Base-by-base conservation (phyloP, 1,284 basidiomycete genomes). In the Cryptococcus depauperatus region DNA sequence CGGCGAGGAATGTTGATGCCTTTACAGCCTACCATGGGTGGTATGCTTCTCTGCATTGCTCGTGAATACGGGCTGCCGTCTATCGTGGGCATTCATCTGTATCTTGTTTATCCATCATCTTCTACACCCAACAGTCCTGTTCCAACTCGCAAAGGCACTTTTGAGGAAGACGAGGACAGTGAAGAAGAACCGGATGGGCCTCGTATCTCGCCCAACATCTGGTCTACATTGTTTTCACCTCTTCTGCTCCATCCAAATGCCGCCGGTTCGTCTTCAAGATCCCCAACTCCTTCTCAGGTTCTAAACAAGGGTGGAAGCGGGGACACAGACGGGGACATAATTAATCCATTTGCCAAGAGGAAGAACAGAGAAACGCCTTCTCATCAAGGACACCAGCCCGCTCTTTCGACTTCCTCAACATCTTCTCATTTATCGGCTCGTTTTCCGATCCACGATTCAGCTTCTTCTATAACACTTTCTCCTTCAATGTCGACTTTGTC, bases 31-130 rank as follows among this genome's bases (percentile, higher is more conserved):
- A 68, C 65, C 3, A 43, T 71, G 3, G 61, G 59, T 5, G 56
- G 52, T 4, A 71, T 71, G 69, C 51, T 68, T n/a, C 48, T 61
- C 9, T 53, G 54, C 16, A 68, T 71, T 21, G 68, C 64, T 5
- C 58, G 61, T 41, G 69, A 71, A 46, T 71, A 64, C 38, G 64
- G 62, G 2, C 48, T 71, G 16, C 69, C 69, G 9, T 63, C 58
- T 4, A 66, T 61, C 4, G 39, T 48, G 2, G 69, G 68, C 0
- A 44, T 71, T n/a, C 49, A 40, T n/a, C 47, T 70, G 0, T 71
- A 65, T 49, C 56, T 71, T 5, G 62, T 54, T 5, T 33, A 46
- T 11, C 33, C 40, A 7, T n/a, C 23, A 9, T 3, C 28, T 6
- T 28, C 9, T 28, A 27, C 13, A 1, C 35, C 16, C 16, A 37